phyloP scores from a whole-genome alignment of 805 yeast species.

The Candida dajiaensis region DNA sequence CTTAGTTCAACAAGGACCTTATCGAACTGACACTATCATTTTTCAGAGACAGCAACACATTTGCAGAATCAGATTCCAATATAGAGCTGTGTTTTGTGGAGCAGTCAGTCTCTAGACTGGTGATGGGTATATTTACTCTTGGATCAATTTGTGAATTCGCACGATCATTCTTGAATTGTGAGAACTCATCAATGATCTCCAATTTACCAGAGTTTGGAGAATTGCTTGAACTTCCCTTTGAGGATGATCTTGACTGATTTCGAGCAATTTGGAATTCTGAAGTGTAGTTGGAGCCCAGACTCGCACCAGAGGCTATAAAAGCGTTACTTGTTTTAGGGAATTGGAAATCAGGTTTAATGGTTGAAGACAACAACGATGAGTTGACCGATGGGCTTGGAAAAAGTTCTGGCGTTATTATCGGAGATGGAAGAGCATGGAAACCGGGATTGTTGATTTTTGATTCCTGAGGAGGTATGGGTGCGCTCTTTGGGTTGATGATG shows the following conservation, averaged over 20 bases:
- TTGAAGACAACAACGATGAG: conserved; percentile 2
- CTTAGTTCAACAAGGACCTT: conserved; percentile 19
- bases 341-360: conserved; percentile 15
- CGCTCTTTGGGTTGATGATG: neutral
- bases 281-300: neutral
- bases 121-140: neutral
- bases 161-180: neutral
- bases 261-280: neutral
- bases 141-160: too few species aligned
- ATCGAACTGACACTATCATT: conserved; percentile 19
- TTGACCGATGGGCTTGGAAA: conserved; percentile 11
- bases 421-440: conserved; percentile 20
- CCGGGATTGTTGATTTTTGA: neutral
- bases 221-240: neutral
- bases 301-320: neutral
- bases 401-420: conserved; percentile 24
- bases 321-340: conserved; percentile 8
- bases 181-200: neutral
- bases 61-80: conserved; percentile 12
- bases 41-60: conserved; percentile 18
- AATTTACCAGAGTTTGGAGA: neutral
- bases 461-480: neutral
- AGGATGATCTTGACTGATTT: neutral
- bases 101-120: neutral
- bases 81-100: conserved; percentile 1